These are phyloP conservation scores for Protomyces gravidus DNA, from an alignment of 1,139 yeast species.

Conservation along the genomic window DNA sequence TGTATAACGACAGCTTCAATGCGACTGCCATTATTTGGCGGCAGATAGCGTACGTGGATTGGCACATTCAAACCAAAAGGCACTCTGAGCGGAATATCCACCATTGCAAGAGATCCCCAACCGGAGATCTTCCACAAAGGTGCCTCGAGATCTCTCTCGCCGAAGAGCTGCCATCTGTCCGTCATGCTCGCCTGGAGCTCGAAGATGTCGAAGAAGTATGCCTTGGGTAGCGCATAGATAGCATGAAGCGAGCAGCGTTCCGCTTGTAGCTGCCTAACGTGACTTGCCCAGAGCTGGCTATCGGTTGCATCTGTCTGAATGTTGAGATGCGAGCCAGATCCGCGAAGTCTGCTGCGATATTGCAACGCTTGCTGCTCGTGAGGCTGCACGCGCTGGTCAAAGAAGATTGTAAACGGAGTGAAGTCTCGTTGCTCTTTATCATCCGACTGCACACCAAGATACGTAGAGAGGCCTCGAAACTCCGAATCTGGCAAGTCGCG, in stretches of 20 bases:
- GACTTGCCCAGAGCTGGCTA: background rate
- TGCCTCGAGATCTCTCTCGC: conserved; percentile 27
- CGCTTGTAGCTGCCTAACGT: background rate
- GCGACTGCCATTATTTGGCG: background rate
- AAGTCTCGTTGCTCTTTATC: background rate
- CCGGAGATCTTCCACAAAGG: conserved; percentile 17
- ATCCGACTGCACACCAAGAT: background rate
- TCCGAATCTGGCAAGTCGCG: conserved; percentile 18
- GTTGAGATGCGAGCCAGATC: conserved; percentile 11
- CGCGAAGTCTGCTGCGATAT: background rate
- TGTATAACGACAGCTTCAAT: background rate
- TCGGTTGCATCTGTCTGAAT: background rate
- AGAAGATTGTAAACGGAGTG: conserved; percentile 20
- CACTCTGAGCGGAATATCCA: background rate
- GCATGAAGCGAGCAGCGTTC: conserved; percentile 1
- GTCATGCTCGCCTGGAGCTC: conserved; percentile 5
- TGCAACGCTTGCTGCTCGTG: background rate
- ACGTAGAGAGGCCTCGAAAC: conserved; percentile 16
- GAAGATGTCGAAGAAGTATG: conserved; percentile 14
- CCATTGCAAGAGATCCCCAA: conserved; percentile 18
- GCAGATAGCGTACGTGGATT: conserved; percentile 10
- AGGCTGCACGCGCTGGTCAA: conserved; percentile 13
- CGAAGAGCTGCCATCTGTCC: background rate
- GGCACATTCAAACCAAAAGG: conserved; percentile 2
- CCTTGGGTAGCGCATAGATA: conserved; percentile 3